Conservation (phyloP, 345 rosid species). For the Hirschfeldia incana region DNA sequence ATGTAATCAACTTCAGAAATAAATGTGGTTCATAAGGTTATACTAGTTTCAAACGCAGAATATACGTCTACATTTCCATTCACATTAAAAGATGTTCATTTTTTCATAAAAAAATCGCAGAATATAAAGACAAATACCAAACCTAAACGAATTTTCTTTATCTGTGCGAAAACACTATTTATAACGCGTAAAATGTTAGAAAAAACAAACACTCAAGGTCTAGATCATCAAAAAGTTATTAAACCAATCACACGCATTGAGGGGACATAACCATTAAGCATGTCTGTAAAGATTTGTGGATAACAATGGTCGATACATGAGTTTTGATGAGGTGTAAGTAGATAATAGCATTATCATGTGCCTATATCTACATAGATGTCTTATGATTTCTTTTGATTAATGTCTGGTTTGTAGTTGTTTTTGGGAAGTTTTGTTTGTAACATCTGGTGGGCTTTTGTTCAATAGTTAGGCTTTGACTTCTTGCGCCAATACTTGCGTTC, state of each 20-base stretch:
- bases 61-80: not conserved
- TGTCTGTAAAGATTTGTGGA: conserved; percentile 14
- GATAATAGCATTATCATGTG: conserved; percentile 19
- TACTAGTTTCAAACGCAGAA: not conserved
- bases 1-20: not conserved
- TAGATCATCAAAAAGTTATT: not conserved
- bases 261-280: not conserved
- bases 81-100: not conserved
- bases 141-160: not conserved
- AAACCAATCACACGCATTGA: conserved; percentile 1
- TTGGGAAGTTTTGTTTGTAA: conserved; percentile 37
- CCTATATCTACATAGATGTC: not conserved
- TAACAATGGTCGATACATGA: conserved; percentile 24
- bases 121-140: not conserved
- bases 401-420: conserved; percentile 12
- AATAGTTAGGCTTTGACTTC: conserved; percentile 35
- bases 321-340: conserved; percentile 26
- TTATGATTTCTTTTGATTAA: conserved; percentile 6
- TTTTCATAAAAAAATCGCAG: not conserved
- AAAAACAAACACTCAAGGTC: not conserved
- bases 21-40: not conserved
- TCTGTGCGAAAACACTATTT: not conserved
- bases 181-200: not conserved
- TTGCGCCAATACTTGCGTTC: conserved; percentile 25
- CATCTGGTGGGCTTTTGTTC: conserved; percentile 25